phyloP scores from a whole-genome alignment of 1,284 basidiomycete species.

The Leccinum laetum region DNA sequence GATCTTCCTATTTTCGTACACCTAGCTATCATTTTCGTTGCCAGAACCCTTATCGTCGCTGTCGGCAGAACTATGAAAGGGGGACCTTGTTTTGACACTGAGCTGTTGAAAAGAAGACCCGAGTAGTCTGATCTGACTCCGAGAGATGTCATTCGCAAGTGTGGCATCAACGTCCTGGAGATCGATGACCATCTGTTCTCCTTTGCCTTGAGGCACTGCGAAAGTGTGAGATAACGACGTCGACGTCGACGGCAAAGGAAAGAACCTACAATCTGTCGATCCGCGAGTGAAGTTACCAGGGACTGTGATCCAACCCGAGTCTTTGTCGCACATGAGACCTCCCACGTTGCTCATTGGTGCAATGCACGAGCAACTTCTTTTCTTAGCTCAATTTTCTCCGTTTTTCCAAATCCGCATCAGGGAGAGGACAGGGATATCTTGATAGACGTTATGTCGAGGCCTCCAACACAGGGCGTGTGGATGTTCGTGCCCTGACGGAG shows the following conservation, averaged over 20 bases:
- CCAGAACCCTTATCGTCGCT: constrained; percentile 22
- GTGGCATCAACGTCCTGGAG: too few relatives aligned
- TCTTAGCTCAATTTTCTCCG: constrained; percentile 80
- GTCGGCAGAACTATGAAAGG: constrained; percentile 31
- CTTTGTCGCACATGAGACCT: too few relatives aligned
- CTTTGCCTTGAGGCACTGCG: constrained; percentile 73
- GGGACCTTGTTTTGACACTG: constrained; percentile 23
- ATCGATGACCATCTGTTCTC: constrained; percentile 29
- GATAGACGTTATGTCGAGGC: constrained; percentile 76
- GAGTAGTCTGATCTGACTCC: too few relatives aligned
- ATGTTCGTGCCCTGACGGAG: constrained; percentile 82
- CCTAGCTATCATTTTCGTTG: constrained; percentile 3
- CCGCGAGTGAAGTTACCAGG: too few relatives aligned
- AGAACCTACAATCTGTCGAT: too few relatives aligned
- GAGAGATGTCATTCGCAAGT: too few relatives aligned
- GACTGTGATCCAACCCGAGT: too few relatives aligned
- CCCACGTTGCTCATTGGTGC: constrained; percentile 18
- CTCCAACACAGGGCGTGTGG: constrained; percentile 95
- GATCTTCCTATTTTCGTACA: constrained; percentile 25
- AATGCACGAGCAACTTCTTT: constrained; percentile 86
- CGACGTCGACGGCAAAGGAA: too few relatives aligned
- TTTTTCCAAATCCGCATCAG: constrained; percentile 92
- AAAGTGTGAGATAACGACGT: too few relatives aligned
- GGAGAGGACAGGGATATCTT: constrained; percentile 66
- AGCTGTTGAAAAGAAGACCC: too few relatives aligned